These are phyloP conservation scores for Kingdonia uniflora DNA, from an alignment of 164 flowering plant species.

Conservation along the genomic window DNA sequence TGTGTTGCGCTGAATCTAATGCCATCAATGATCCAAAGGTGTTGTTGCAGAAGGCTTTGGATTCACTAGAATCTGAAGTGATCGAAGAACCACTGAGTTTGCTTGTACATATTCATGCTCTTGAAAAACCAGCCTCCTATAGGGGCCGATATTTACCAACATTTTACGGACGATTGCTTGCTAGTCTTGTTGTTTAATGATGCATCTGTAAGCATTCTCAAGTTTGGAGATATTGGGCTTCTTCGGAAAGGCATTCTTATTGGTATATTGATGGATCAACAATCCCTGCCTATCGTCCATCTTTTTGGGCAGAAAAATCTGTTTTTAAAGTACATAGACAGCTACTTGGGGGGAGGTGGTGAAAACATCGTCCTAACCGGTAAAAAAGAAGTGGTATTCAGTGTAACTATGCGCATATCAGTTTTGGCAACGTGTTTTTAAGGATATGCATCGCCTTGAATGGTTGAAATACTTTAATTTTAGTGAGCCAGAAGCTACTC, in stretches of 20 bases:
- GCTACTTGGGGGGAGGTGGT: slow-evolving; percentile 38
- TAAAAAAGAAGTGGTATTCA: slow-evolving; percentile 40
- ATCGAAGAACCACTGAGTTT: slow-evolving; percentile 74
- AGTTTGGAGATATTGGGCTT: slow-evolving; percentile 71
- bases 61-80: slow-evolving; percentile 70
- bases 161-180: slow-evolving; percentile 67
- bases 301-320: slow-evolving; percentile 68
- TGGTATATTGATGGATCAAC: slow-evolving; percentile 77
- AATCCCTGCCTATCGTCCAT: slow-evolving; percentile 74
- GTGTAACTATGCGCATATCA: slow-evolving; percentile 76
- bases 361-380: slow-evolving; percentile 24
- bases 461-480: slow-evolving; percentile 30
- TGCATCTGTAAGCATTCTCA: slow-evolving; percentile 70
- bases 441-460: slow-evolving; percentile 75
- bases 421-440: slow-evolving; percentile 83
- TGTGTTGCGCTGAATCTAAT: slow-evolving; percentile 80
- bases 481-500: slow-evolving; percentile 26
- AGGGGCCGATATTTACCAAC: slow-evolving; percentile 83
- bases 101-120: slow-evolving; percentile 52
- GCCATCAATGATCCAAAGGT: slow-evolving; percentile 51
- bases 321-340: slow-evolving; percentile 38
- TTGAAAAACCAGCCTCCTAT: slow-evolving; percentile 34
- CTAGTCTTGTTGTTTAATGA: slow-evolving; percentile 83
- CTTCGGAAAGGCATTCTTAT: slow-evolving; percentile 85
- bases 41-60: slow-evolving; percentile 78